Percentiles rank a stretch among this genome's conserved stretches.
phyloP scores from a whole-genome alignment of 441 rosid genomes.

The Manihot esculenta region DNA sequence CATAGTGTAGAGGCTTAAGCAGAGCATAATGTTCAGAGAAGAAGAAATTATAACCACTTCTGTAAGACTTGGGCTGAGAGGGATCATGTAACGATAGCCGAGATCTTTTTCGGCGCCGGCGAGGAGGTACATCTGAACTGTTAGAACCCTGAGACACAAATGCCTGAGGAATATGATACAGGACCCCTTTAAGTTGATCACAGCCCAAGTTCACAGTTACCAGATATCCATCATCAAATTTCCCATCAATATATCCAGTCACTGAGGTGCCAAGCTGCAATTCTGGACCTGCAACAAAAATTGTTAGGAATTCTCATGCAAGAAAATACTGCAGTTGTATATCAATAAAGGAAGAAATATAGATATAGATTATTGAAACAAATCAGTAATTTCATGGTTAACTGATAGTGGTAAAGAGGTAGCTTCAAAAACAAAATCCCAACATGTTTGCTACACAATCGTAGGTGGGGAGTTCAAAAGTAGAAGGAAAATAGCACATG shows the following conservation, averaged over 20 bases:
- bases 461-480: background rate
- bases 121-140: slow-evolving; percentile 37
- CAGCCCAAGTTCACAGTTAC: slow-evolving; percentile 63
- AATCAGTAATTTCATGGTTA: too few relatives aligned
- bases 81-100: slow-evolving; percentile 50
- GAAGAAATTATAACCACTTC: slow-evolving; percentile 79
- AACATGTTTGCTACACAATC: background rate
- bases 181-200: slow-evolving; percentile 65
- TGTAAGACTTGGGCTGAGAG: slow-evolving; percentile 62
- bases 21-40: slow-evolving; percentile 62
- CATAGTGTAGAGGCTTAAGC: slow-evolving; percentile 56
- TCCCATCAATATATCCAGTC: slow-evolving; percentile 71
- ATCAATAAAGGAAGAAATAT: too few relatives aligned
- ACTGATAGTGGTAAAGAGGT: too few relatives aligned
- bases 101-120: slow-evolving; percentile 53
- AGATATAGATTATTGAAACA: too few relatives aligned
- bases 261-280: slow-evolving; percentile 58
- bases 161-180: slow-evolving; percentile 67
- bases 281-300: slow-evolving; percentile 29
- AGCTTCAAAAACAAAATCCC: too few relatives aligned
- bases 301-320: background rate
- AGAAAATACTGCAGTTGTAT: background rate
- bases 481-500: background rate
- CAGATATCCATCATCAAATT: slow-evolving; percentile 80
- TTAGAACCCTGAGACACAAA: slow-evolving; percentile 37